A percentile compares a stretch with the other conserved stretches of the same genome.
phyloP scores from a whole-genome alignment of 257 asterid species.

The Ilex asprella region DNA sequence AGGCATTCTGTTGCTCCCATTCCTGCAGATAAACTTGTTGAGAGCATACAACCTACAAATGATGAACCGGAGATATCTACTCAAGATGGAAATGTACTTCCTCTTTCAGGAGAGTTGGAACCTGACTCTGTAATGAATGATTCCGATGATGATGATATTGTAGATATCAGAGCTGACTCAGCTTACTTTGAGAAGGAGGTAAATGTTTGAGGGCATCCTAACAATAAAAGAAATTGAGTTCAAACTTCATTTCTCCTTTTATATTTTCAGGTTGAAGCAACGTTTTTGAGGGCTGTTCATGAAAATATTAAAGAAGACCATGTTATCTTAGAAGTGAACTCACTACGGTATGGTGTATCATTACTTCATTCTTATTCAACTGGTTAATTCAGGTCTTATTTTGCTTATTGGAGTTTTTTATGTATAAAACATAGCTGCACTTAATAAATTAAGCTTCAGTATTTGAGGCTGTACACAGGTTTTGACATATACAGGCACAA shows the following conservation, averaged over 20 bases:
- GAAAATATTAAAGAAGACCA: constrained; percentile 70
- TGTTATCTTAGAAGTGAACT: constrained; percentile 77
- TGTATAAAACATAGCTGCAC: neutral
- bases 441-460: neutral
- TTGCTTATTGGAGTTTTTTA: neutral
- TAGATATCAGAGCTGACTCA: constrained; percentile 56
- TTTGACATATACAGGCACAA: neutral
- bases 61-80: constrained; percentile 51
- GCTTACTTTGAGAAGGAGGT: constrained; percentile 80
- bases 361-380: constrained; percentile 2
- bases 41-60: constrained; percentile 27
- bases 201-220: constrained; percentile 14
- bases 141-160: constrained; percentile 41
- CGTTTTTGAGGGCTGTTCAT: constrained; percentile 75
- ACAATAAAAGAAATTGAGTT: constrained; percentile 6
- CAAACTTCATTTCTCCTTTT: constrained; percentile 9
- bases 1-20: constrained; percentile 93
- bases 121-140: constrained; percentile 47
- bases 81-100: constrained; percentile 46
- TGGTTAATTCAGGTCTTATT: constrained; percentile 2
- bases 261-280: constrained; percentile 73
- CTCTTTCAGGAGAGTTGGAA: constrained; percentile 72
- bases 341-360: constrained; percentile 57
- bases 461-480: constrained; percentile 1
- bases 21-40: constrained; percentile 62